Conservation (phyloP, 352 stramenopile genomes). For the Phytophthora boehmeriae region DNA sequence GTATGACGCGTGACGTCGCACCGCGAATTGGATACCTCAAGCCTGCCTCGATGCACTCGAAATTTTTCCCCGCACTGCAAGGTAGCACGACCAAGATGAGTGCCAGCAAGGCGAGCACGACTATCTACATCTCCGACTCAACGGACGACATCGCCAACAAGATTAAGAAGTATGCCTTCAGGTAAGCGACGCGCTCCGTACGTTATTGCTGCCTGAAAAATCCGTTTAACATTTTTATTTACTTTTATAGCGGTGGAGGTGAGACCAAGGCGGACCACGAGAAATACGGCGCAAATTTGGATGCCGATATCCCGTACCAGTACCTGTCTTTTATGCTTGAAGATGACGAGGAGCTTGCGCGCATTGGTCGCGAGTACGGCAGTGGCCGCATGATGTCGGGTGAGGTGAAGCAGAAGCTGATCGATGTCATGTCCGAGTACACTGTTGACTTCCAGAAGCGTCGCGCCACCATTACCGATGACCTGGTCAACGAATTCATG, state of each 20-base stretch:
- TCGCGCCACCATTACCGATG: constrained; percentile 93
- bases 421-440: constrained; percentile 92
- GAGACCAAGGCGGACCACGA: constrained; percentile 99
- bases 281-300: constrained; percentile 98
- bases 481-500: constrained; percentile 98
- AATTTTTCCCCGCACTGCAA: constrained; percentile 99
- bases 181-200: constrained; percentile 31
- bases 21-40: constrained; percentile 96
- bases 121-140: constrained; percentile 99
- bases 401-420: constrained; percentile 98
- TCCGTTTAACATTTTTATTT: constrained; percentile 81
- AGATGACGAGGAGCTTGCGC: constrained; percentile 96
- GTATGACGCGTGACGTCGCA: constrained; percentile 99
- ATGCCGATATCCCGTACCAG: constrained; percentile 98
- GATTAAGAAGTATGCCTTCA: constrained; percentile 91
- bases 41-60: constrained; percentile 98
- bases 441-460: constrained; percentile 95
- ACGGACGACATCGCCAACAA: constrained; percentile 95
- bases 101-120: constrained; percentile 94
- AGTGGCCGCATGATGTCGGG: constrained; percentile 96
- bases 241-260: constrained; percentile 89
- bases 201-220: constrained; percentile 48
- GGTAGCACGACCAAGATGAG: constrained; percentile 99
- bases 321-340: constrained; percentile 99
- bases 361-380: constrained; percentile 96